phyloP scores from a whole-genome alignment of 1,284 basidiomycete species.

The Mrakiaceae sp. region DNA sequence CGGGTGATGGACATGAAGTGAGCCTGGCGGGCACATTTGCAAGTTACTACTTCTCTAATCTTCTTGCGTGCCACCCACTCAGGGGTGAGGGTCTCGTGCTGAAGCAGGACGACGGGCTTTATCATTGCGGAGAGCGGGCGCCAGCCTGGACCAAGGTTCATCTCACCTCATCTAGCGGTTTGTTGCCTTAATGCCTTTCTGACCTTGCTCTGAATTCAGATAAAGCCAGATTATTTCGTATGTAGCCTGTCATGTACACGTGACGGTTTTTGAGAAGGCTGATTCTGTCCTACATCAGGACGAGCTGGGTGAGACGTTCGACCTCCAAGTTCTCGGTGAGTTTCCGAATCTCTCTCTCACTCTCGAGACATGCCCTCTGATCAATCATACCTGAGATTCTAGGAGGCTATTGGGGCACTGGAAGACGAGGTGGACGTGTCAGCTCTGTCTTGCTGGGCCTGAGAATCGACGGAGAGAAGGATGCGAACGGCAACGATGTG shows the following conservation, averaged over 20 bases:
- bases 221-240: constrained; percentile 91
- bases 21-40: constrained; percentile 7
- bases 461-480: constrained; percentile 34
- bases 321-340: constrained; percentile 65
- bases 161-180: constrained; percentile 9
- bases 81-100: constrained; percentile 85
- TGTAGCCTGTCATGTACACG: constrained; percentile 18
- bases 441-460: constrained; percentile 37
- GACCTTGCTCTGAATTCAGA: constrained; percentile 30
- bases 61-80: background rate
- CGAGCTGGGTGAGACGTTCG: constrained; percentile 77
- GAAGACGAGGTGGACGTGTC: constrained; percentile 40
- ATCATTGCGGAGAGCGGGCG: constrained; percentile 71
- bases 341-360: background rate
- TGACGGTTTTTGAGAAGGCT: background rate
- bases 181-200: background rate
- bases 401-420: constrained; percentile 63
- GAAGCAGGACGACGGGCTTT: constrained; percentile 68
- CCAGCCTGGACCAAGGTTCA: constrained; percentile 79
- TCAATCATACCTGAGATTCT: background rate
- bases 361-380: constrained; percentile 1
- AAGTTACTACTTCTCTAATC: background rate
- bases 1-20: constrained; percentile 57
- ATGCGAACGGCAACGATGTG: constrained; percentile 52
- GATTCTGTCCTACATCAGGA: constrained; percentile 37